These are phyloP conservation scores for Torulaspora gathmanii DNA, from an alignment of 805 yeast genomes.

Conservation along the genomic window DNA sequence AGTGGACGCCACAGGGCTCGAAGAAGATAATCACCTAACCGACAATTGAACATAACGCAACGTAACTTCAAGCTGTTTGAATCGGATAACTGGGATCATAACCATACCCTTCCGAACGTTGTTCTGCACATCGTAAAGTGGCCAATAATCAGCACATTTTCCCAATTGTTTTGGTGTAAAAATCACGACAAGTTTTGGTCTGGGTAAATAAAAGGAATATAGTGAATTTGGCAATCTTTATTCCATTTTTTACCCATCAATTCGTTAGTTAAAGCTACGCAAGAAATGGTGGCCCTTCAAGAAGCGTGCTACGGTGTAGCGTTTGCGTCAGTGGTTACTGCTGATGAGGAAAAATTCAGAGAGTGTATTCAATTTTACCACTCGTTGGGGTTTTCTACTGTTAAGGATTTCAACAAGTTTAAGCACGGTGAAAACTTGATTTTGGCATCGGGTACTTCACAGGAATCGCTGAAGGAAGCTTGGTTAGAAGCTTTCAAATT, in stretches of 20 bases:
- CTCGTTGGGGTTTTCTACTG: conserved; percentile 54
- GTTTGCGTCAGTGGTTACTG: conserved; percentile 58
- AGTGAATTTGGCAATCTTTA: neutral
- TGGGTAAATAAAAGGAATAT: conserved; percentile 7
- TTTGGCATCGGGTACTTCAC: conserved; percentile 51
- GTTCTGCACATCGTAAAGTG: conserved; percentile 1
- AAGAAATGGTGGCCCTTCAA: conserved; percentile 19
- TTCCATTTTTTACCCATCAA: neutral
- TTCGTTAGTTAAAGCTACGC: neutral
- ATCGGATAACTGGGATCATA: neutral
- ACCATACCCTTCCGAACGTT: neutral
- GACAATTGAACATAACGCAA: conserved; percentile 9
- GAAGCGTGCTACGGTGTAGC: conserved; percentile 43
- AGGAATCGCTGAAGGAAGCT: conserved; percentile 60
- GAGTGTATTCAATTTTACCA: conserved; percentile 53
- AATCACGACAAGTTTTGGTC: neutral
- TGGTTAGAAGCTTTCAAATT: conserved; percentile 70
- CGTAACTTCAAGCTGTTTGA: neutral
- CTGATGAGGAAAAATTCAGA: conserved; percentile 43
- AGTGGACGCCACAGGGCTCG: conserved; percentile 3
- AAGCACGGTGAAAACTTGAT: conserved; percentile 30
- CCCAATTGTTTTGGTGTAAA: neutral
- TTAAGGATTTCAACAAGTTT: conserved; percentile 56
- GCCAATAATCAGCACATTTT: conserved; percentile 5
- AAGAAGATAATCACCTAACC: conserved; percentile 11